phyloP scores from a whole-genome alignment of 1,284 basidiomycete genomes.

The Malassezia vespertilionis region DNA sequence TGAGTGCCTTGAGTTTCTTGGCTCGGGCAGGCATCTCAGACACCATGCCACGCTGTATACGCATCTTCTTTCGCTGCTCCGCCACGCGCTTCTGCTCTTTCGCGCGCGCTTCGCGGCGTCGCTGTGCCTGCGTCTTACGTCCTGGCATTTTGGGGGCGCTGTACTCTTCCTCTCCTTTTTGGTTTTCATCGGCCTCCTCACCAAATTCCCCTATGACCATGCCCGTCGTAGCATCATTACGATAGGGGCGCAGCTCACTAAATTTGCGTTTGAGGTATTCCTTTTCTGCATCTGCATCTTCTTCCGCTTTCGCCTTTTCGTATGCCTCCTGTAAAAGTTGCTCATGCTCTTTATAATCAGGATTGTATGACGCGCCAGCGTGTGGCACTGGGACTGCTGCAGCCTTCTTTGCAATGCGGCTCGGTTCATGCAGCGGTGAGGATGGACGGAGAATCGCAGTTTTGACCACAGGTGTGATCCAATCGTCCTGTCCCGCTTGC shows the following conservation, averaged over 20 bases:
- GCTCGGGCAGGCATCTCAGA: slow-evolving; percentile 21
- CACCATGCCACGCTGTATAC: slow-evolving; percentile 21
- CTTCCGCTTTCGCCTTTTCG: slow-evolving; percentile 57
- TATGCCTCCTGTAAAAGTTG: slow-evolving; percentile 64
- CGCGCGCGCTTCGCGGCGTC: slow-evolving; percentile 18
- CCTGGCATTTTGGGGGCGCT: slow-evolving; percentile 16
- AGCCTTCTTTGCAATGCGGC: slow-evolving; percentile 2
- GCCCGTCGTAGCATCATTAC: slow-evolving; percentile 21
- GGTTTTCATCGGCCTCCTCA: slow-evolving; percentile 4
- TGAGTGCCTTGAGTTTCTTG: slow-evolving; percentile 1
- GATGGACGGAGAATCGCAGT: neutral
- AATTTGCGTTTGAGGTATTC: too few species aligned
- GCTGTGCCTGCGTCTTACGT: slow-evolving; percentile 30
- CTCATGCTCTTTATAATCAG: slow-evolving; percentile 64
- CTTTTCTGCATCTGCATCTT: slow-evolving; percentile 53
- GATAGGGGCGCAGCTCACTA: slow-evolving; percentile 15
- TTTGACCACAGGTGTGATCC: neutral
- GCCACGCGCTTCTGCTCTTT: slow-evolving; percentile 19
- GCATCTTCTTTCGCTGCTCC: slow-evolving; percentile 21
- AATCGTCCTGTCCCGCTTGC: slow-evolving; percentile 7
- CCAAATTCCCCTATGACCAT: slow-evolving; percentile 23
- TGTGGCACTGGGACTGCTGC: slow-evolving; percentile 66
- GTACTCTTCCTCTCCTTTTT: slow-evolving; percentile 15
- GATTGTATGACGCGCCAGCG: slow-evolving; percentile 87
- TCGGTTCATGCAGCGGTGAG: slow-evolving; percentile 6